Conservation (phyloP, 371 early-diverging fungal species). For the Batkoa obscura region DNA sequence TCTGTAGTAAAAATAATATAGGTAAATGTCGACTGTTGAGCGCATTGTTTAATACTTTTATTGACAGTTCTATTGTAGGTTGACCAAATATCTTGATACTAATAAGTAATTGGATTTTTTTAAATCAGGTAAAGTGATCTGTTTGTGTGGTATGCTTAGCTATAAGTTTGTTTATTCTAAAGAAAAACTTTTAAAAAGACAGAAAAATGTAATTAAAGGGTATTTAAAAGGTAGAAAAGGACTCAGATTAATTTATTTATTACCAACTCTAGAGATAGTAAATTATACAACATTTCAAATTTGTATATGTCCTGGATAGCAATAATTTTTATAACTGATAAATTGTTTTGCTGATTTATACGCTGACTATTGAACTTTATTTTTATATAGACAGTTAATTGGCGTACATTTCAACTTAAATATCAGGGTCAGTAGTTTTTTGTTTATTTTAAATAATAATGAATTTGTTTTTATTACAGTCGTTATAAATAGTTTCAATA, state of each 20-base stretch:
- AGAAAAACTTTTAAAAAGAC: slow-evolving; percentile 27
- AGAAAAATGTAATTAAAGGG: slow-evolving; percentile 44
- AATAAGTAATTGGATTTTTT: slow-evolving; percentile 69
- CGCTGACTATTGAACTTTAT: too few species aligned
- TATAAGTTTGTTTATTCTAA: slow-evolving; percentile 70
- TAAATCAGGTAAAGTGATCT: slow-evolving; percentile 34
- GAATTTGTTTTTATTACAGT: too few species aligned
- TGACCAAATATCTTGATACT: slow-evolving; percentile 51
- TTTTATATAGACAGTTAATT: too few species aligned
- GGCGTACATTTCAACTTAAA: too few species aligned
- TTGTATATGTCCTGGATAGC: too few species aligned
- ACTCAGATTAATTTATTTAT: slow-evolving; percentile 41
- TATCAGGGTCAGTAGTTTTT: too few species aligned
- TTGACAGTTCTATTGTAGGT: slow-evolving; percentile 47
- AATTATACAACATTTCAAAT: not conserved
- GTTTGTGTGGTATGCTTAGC: slow-evolving; percentile 70
- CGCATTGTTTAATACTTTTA: slow-evolving; percentile 27
- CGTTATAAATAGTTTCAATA: too few species aligned
- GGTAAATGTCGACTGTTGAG: not conserved
- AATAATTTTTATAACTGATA: too few species aligned
- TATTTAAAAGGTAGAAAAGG: slow-evolving; percentile 22
- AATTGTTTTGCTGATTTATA: too few species aligned
- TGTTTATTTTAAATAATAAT: too few species aligned
- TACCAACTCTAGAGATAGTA: slow-evolving; percentile 65
- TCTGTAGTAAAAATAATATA: slow-evolving; percentile 24